Evolutionary conservation across 176 grass and related monocot genomes (phyloP).

Genomic region (Paspalum notatum): DNA sequence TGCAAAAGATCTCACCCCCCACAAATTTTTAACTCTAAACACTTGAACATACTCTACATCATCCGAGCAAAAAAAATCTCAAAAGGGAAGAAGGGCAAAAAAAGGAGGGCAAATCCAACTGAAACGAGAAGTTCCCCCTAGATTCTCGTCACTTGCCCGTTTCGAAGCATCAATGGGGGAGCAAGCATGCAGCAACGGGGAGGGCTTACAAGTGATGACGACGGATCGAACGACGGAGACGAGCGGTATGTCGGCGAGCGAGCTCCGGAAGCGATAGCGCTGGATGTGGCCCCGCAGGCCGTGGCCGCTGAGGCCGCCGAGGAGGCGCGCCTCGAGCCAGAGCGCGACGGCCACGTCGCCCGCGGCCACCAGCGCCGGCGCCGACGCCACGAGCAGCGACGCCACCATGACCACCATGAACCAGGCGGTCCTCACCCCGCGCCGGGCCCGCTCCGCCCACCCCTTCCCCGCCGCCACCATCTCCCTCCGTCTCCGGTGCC

Average conservation of each 20-base stretch:
- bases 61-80: background rate
- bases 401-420: slow-evolving; percentile 80
- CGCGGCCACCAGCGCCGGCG: slow-evolving; percentile 74
- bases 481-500: slow-evolving; percentile 42
- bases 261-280: slow-evolving; percentile 71
- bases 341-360: slow-evolving; percentile 70
- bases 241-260: slow-evolving; percentile 85
- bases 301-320: slow-evolving; percentile 55
- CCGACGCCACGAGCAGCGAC: slow-evolving; percentile 77
- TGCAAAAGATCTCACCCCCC: slow-evolving; percentile 19
- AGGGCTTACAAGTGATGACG: slow-evolving; percentile 69
- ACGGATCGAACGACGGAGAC: slow-evolving; percentile 84
- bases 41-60: background rate
- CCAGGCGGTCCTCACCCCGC: slow-evolving; percentile 62
- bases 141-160: background rate
- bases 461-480: slow-evolving; percentile 83
- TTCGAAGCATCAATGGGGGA: background rate
- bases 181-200: background rate
- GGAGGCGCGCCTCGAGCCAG: slow-evolving; percentile 57
- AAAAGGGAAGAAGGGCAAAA: background rate
- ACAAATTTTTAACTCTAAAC: slow-evolving; percentile 9
- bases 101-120: background rate
- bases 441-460: slow-evolving; percentile 59
- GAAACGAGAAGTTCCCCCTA: background rate
- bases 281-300: slow-evolving; percentile 53